A percentile compares a stretch with the other conserved stretches of the same genome.
These are phyloP conservation scores for Cystofilobasidium capitatum DNA, from an alignment of 768 basidiomycete species.

Conservation along the genomic window DNA sequence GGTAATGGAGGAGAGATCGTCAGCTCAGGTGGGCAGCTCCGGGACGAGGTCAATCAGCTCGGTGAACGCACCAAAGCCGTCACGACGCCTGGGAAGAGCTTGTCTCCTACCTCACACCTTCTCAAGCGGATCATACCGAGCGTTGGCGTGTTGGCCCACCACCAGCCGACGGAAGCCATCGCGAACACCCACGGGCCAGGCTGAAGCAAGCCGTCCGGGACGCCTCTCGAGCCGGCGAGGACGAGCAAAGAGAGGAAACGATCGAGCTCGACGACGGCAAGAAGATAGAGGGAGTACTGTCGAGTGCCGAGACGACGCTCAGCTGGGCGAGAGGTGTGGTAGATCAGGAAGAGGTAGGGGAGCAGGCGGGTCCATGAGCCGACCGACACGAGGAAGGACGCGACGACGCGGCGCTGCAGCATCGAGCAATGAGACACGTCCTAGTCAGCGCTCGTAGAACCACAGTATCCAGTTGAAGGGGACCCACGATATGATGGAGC, in stretches of 20 bases:
- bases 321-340: background rate
- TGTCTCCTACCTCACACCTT: background rate
- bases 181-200: background rate
- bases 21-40: background rate
- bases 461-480: background rate
- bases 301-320: background rate
- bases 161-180: background rate
- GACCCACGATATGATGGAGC: slow-evolving; percentile 1
- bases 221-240: background rate
- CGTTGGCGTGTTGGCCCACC: background rate
- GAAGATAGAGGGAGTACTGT: background rate
- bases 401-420: background rate
- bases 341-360: background rate
- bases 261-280: background rate
- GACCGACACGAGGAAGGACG: background rate
- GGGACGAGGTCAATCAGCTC: background rate
- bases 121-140: background rate
- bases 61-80: background rate
- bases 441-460: no score
- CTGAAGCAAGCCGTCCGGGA: background rate
- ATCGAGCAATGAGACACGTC: background rate
- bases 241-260: background rate
- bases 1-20: background rate
- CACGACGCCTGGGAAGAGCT: background rate
- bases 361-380: background rate